A percentile compares a stretch with the other conserved stretches of the same genome.
These are phyloP conservation scores for Ceratobasidium sp. DNA, from an alignment of 1,284 basidiomycete species.

Conservation along the genomic window DNA sequence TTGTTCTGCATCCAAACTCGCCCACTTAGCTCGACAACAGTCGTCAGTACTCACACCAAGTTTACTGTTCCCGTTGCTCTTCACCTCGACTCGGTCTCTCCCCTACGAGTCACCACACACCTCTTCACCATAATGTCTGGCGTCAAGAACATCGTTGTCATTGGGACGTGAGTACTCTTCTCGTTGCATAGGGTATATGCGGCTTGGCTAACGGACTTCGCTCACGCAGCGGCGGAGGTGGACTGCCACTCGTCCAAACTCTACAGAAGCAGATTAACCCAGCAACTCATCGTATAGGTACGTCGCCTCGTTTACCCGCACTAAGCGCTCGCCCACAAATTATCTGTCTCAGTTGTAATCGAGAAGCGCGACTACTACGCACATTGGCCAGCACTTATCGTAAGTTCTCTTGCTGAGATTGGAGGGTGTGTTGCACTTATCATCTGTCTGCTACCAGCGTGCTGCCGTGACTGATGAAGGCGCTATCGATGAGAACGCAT, in stretches of 20 bases:
- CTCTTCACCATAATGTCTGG: slow-evolving; percentile 8
- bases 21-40: not conserved
- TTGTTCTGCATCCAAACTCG: not conserved
- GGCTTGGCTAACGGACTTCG: slow-evolving; percentile 56
- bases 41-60: too few relatives aligned
- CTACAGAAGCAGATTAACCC: slow-evolving; percentile 51
- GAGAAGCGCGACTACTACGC: slow-evolving; percentile 57
- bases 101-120: not conserved
- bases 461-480: slow-evolving; percentile 57
- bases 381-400: slow-evolving; percentile 50
- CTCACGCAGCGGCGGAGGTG: slow-evolving; percentile 41
- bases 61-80: not conserved
- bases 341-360: slow-evolving; percentile 53
- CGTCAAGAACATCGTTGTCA: slow-evolving; percentile 46
- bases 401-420: slow-evolving; percentile 2
- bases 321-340: not conserved
- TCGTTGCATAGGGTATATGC: slow-evolving; percentile 52
- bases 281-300: slow-evolving; percentile 23
- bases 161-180: slow-evolving; percentile 36
- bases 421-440: not conserved
- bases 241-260: slow-evolving; percentile 55
- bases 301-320: not conserved
- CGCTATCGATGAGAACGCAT: slow-evolving; percentile 56
- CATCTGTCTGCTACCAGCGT: slow-evolving; percentile 51
- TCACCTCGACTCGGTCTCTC: not conserved